Evolutionary conservation across 2,329 filamentous ascomycete species (phyloP).

Genomic region (Ascochyta clinopodiicola): DNA sequence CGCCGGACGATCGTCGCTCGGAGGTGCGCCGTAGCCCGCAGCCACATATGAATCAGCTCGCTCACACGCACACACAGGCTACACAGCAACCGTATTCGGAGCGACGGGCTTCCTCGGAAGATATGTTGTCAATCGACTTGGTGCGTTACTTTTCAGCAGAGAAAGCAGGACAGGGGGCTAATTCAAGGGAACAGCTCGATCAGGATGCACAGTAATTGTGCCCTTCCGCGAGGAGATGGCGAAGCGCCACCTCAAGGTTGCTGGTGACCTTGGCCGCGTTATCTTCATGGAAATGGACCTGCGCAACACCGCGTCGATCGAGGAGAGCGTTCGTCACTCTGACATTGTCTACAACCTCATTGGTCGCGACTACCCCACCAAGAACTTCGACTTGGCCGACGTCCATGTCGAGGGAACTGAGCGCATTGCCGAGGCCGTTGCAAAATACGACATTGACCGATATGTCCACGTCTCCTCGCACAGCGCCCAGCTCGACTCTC

Average conservation of each 20-base stretch:
- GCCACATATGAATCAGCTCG: conserved; percentile 16
- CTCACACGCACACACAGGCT: conserved; percentile 64
- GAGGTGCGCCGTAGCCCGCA: conserved; percentile 65
- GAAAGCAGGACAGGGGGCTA: conserved; percentile 19
- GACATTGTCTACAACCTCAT: conserved; percentile 97
- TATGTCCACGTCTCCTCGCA: conserved; percentile 97
- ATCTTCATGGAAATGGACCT: conserved; percentile 95
- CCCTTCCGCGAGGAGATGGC: conserved; percentile 97
- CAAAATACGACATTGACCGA: conserved; percentile 97
- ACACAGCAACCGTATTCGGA: conserved; percentile 97
- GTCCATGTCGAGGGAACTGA: conserved; percentile 92
- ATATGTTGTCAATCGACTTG: conserved; percentile 96
- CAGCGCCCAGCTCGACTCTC: conserved; percentile 80
- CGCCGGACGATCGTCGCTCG: conserved; percentile 87
- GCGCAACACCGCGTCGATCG: conserved; percentile 91
- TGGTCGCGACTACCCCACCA: conserved; percentile 93
- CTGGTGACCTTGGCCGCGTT: conserved; percentile 91
- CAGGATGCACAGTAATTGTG: conserved; percentile 92
- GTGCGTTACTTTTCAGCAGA: conserved; percentile 55
- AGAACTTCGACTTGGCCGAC: conserved; percentile 94
- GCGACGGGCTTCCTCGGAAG: conserved; percentile 94
- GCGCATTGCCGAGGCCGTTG: conserved; percentile 90
- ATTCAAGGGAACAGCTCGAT: conserved; percentile 67
- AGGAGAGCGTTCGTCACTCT: conserved; percentile 94
- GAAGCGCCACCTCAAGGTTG: conserved; percentile 93